Percentiles rank a stretch among this genome's conserved stretches.
These are phyloP conservation scores for Phaffia rhodozyma DNA, from an alignment of 1,284 basidiomycete genomes.

Conservation along the genomic window DNA sequence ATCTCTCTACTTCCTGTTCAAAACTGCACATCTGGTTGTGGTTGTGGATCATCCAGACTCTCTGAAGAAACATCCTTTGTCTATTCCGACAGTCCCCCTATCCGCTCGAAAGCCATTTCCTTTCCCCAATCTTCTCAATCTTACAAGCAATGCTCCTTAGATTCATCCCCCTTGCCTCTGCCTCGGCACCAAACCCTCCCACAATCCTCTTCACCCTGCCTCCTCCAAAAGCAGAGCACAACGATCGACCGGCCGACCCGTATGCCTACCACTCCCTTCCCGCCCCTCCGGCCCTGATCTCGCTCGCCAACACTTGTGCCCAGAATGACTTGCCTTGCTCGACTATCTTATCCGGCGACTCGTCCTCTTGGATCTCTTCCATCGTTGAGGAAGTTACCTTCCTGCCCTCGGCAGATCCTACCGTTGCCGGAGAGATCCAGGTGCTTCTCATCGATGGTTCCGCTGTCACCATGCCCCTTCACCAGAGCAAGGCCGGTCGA, in stretches of 20 bases:
- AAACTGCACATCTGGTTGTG: too few species aligned
- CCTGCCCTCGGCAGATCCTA: constrained; percentile 23
- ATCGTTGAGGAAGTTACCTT: constrained; percentile 36
- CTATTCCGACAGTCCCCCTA: not conserved
- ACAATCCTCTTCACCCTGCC: constrained; percentile 59
- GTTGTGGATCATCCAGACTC: too few species aligned
- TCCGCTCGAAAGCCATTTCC: not conserved
- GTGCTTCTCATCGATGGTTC: constrained; percentile 33
- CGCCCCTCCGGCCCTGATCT: constrained; percentile 34
- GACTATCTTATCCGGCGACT: constrained; percentile 35
- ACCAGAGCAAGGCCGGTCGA: not conserved
- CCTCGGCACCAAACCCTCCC: constrained; percentile 44
- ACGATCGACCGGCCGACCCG: not conserved
- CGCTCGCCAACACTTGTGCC: constrained; percentile 31
- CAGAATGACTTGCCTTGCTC: constrained; percentile 34
- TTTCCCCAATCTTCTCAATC: not conserved
- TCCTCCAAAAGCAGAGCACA: not conserved
- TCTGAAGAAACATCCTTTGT: not conserved
- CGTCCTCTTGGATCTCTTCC: constrained; percentile 35
- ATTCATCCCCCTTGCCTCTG: constrained; percentile 44
- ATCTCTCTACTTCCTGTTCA: not conserved
- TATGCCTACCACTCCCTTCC: constrained; percentile 20
- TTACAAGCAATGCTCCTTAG: constrained; percentile 50
- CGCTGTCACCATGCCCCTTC: constrained; percentile 26
- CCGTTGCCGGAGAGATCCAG: constrained; percentile 22